phyloP scores from a whole-genome alignment of 2,329 filamentous ascomycete genomes.

The Fulvia fulva region DNA sequence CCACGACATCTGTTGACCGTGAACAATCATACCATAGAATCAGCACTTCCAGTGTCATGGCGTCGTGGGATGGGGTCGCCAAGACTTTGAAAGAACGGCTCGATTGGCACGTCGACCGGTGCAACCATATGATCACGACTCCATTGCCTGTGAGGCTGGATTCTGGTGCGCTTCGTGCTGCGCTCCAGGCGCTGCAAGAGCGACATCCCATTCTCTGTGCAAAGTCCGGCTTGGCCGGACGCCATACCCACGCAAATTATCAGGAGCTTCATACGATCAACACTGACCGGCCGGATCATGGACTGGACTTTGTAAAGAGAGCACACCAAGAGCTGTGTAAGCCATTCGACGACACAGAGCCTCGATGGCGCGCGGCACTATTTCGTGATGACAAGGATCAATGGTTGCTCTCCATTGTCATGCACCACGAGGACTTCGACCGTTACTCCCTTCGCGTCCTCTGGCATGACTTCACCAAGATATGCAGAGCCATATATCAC shows the following conservation, averaged over 20 bases:
- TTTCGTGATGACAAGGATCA: slow-evolving; percentile 1
- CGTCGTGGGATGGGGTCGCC: too few relatives aligned
- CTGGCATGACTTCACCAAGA: not conserved
- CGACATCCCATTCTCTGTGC: slow-evolving; percentile 11
- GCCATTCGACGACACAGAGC: not conserved
- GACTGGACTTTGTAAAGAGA: not conserved
- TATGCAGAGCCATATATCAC: slow-evolving; percentile 2
- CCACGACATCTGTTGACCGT: too few relatives aligned
- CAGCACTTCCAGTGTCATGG: too few relatives aligned
- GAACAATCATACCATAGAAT: too few relatives aligned
- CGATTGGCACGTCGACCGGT: too few relatives aligned
- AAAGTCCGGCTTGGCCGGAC: slow-evolving; percentile 2
- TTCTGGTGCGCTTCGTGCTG: too few relatives aligned
- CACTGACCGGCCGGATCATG: not conserved
- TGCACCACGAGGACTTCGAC: slow-evolving; percentile 11
- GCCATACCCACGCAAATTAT: not conserved
- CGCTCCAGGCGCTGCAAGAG: slow-evolving; percentile 6
- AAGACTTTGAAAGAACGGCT: too few relatives aligned
- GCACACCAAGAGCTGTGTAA: not conserved
- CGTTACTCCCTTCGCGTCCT: slow-evolving; percentile 8
- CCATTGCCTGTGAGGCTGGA: too few relatives aligned
- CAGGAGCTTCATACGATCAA: not conserved
- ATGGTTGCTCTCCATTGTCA: slow-evolving; percentile 8
- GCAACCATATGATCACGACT: too few relatives aligned
- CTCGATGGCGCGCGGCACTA: slow-evolving; percentile 3